Percentiles rank a stretch among this genome's conserved stretches.
phyloP scores from a whole-genome alignment of 129 eudicot genomes.

The Sambucus nigra region DNA sequence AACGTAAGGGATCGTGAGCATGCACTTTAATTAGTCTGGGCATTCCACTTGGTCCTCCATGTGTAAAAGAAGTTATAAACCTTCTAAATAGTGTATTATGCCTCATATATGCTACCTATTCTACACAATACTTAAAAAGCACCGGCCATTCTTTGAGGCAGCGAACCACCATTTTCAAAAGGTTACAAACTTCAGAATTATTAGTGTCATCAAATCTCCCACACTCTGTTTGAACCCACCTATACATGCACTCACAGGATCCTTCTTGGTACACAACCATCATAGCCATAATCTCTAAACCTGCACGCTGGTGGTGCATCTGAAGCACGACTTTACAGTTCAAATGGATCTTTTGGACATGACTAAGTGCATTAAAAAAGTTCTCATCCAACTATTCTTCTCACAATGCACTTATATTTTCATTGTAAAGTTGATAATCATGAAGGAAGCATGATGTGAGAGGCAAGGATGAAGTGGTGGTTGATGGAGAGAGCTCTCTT shows the following conservation, averaged over 20 bases:
- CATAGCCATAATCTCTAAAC: slow-evolving; percentile 98
- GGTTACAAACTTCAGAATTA: slow-evolving; percentile 91
- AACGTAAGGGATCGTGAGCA: slow-evolving; percentile 96
- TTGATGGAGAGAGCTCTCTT: too few relatives aligned
- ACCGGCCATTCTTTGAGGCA: slow-evolving; percentile 96
- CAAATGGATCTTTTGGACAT: slow-evolving; percentile 93
- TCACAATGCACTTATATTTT: slow-evolving; percentile 87
- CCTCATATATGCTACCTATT: slow-evolving; percentile 99
- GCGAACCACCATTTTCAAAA: slow-evolving; percentile 77
- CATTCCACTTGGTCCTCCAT: slow-evolving; percentile 99
- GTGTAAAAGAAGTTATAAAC: slow-evolving; percentile 95
- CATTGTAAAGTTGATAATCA: slow-evolving; percentile 90
- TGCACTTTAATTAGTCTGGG: slow-evolving; percentile 99
- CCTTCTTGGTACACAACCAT: slow-evolving; percentile 99
- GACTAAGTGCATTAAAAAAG: slow-evolving; percentile 93
- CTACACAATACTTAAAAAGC: slow-evolving; percentile 94
- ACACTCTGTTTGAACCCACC: slow-evolving; percentile 99
- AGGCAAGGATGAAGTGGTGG: too few relatives aligned
- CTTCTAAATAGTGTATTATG: slow-evolving; percentile 92
- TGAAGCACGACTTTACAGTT: slow-evolving; percentile 93
- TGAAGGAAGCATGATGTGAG: slow-evolving; percentile 80
- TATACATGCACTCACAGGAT: slow-evolving; percentile 94
- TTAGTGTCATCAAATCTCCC: slow-evolving; percentile 86
- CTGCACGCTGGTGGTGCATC: slow-evolving; percentile 99
- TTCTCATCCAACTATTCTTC: slow-evolving; percentile 85